Conservation (phyloP, 495 filamentous ascomycete species). For the Penicillium diatomitis region DNA sequence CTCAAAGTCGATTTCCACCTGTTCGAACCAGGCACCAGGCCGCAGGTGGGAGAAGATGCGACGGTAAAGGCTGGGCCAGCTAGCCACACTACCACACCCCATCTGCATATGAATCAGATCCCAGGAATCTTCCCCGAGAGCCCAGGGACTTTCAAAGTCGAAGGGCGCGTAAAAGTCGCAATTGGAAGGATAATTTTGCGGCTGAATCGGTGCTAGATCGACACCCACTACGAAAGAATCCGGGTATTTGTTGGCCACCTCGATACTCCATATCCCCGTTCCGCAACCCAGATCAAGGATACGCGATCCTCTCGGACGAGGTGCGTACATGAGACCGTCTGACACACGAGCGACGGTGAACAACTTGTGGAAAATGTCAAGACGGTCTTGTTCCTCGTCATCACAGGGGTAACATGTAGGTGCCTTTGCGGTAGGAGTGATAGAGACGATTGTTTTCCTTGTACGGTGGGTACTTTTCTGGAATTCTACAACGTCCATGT, state of each 20-base stretch:
- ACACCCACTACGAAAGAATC: constrained; percentile 59
- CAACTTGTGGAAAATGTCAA: constrained; percentile 73
- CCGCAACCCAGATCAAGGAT: constrained; percentile 82
- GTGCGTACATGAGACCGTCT: constrained; percentile 43
- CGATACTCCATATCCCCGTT: constrained; percentile 86
- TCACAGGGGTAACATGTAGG: constrained; percentile 45
- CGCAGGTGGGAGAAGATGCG: constrained; percentile 70
- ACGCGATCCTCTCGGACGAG: constrained; percentile 40
- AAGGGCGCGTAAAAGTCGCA: constrained; percentile 55
- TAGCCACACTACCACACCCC: constrained; percentile 69
- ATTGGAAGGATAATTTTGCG: constrained; percentile 60
- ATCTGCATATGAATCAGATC: constrained; percentile 81
- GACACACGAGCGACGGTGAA: constrained; percentile 55
- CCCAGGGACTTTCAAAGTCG: constrained; percentile 80
- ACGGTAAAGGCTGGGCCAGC: constrained; percentile 68
- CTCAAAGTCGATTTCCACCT: constrained; percentile 82
- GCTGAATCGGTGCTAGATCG: constrained; percentile 76
- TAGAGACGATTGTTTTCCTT: constrained; percentile 42
- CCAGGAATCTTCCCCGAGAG: constrained; percentile 63
- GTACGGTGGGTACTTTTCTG: constrained; percentile 25
- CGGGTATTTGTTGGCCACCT: constrained; percentile 64
- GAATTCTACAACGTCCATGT: constrained; percentile 14
- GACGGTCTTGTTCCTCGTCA: constrained; percentile 58
- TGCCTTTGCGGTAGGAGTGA: constrained; percentile 39
- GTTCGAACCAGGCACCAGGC: constrained; percentile 76